A percentile compares a stretch with the other conserved stretches of the same genome.
These are phyloP conservation scores for Lipomyces orientalis DNA, from an alignment of 805 yeast genomes.

Conservation along the genomic window DNA sequence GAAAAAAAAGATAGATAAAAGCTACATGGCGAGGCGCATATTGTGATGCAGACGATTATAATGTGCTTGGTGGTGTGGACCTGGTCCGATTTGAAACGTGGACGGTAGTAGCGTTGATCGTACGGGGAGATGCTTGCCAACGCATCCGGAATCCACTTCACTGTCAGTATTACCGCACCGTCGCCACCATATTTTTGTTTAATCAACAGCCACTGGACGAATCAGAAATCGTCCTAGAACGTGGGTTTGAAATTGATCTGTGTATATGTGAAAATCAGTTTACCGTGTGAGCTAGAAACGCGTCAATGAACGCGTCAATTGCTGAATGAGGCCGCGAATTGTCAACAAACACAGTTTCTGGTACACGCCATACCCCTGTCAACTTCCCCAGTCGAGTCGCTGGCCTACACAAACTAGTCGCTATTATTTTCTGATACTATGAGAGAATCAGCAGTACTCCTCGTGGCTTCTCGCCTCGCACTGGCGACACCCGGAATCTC, in stretches of 20 bases:
- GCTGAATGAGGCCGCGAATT: neutral
- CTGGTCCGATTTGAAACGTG: neutral
- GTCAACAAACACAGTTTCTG: neutral
- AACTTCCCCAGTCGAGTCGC: neutral
- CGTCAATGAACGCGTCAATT: neutral
- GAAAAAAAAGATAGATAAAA: neutral
- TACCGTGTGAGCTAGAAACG: neutral
- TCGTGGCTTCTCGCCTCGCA: neutral
- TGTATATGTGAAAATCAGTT: neutral
- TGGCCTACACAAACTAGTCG: neutral
- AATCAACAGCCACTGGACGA: neutral
- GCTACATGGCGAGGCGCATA: neutral
- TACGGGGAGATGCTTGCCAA: no score
- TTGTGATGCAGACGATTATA: neutral
- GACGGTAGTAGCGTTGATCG: neutral
- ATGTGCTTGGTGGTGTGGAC: neutral
- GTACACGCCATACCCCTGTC: slow-evolving; percentile 2
- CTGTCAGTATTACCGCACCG: neutral
- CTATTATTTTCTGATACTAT: neutral
- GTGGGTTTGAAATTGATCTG: neutral
- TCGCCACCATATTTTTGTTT: neutral
- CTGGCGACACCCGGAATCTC: neutral
- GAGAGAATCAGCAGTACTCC: neutral
- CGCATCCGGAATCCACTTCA: neutral
- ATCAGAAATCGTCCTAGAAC: neutral